Evolutionary conservation across 2,329 filamentous ascomycete species (phyloP).

Genomic region (Aspergillus calidoustus): DNA sequence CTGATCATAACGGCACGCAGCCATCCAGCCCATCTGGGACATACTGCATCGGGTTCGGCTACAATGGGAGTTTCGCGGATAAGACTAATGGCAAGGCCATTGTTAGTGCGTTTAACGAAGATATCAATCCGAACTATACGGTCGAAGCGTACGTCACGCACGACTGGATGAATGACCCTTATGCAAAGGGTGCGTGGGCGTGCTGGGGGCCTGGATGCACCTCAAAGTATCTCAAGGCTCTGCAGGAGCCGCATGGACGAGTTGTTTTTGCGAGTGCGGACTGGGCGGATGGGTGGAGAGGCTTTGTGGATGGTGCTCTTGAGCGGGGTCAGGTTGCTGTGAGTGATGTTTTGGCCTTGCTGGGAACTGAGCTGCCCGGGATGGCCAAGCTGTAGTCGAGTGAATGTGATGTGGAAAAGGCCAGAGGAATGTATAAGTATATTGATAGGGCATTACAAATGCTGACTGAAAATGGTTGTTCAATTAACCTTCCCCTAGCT

Average conservation of each 20-base stretch:
- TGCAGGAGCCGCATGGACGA: constrained; percentile 28
- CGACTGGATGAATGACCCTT: constrained; percentile 37
- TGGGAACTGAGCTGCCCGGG: neutral
- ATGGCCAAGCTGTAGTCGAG: neutral
- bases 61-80: constrained; percentile 20
- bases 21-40: constrained; percentile 14
- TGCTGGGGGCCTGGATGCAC: constrained; percentile 21
- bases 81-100: constrained; percentile 18
- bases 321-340: constrained; percentile 46
- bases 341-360: neutral
- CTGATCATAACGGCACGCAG: constrained; percentile 26
- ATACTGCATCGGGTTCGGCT: constrained; percentile 28
- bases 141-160: constrained; percentile 25
- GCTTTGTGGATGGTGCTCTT: constrained; percentile 57
- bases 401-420: too few species aligned
- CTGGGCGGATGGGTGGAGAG: constrained; percentile 56
- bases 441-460: too few species aligned
- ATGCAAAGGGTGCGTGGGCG: constrained; percentile 34
- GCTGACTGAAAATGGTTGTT: too few species aligned
- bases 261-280: constrained; percentile 55
- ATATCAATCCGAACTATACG: constrained; percentile 8
- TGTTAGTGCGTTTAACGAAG: constrained; percentile 11
- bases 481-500: too few species aligned
- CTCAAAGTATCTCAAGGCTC: constrained; percentile 21
- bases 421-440: too few species aligned